These are phyloP conservation scores for Pezicula radicicola DNA, from an alignment of 2,329 filamentous ascomycete genomes.

Conservation along the genomic window DNA sequence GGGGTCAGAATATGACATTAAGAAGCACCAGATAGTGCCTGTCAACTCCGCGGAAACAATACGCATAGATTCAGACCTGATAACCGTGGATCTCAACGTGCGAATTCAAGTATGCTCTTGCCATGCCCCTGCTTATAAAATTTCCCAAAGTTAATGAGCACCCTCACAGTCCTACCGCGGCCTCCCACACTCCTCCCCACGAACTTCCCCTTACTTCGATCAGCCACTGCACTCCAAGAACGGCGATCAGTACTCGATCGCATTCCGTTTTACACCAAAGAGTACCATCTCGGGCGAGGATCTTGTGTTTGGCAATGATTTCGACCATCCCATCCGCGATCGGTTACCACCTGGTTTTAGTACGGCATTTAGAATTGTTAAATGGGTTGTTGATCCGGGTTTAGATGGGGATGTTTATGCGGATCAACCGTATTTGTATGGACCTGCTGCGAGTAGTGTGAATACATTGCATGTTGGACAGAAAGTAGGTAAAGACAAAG, in stretches of 20 bases:
- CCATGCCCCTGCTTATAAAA: background rate
- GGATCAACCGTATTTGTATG: slow-evolving; percentile 83
- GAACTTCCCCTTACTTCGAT: slow-evolving; percentile 75
- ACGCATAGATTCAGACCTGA: slow-evolving; percentile 58
- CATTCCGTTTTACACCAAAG: slow-evolving; percentile 75
- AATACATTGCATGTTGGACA: slow-evolving; percentile 70
- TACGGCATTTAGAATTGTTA: slow-evolving; percentile 79
- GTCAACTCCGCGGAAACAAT: slow-evolving; percentile 69
- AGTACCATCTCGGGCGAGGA: slow-evolving; percentile 38
- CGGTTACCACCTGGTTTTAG: slow-evolving; percentile 82
- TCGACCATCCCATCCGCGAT: slow-evolving; percentile 85
- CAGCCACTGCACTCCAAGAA: slow-evolving; percentile 61
- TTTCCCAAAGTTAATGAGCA: slow-evolving; percentile 4
- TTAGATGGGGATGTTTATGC: slow-evolving; percentile 88
- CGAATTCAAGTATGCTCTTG: slow-evolving; percentile 59
- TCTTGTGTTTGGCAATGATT: slow-evolving; percentile 92
- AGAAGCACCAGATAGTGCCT: slow-evolving; percentile 68
- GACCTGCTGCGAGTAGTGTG: slow-evolving; percentile 75
- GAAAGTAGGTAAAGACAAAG: slow-evolving; percentile 15
- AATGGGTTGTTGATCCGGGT: slow-evolving; percentile 88
- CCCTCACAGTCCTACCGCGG: slow-evolving; percentile 50
- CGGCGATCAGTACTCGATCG: slow-evolving; percentile 81
- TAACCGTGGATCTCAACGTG: slow-evolving; percentile 69
- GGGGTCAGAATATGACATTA: slow-evolving; percentile 70
- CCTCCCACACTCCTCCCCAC: slow-evolving; percentile 68